A percentile compares a stretch with the other conserved stretches of the same genome.
Conservation (phyloP, 148 eudicot genomes). For the Rheum nobile region DNA sequence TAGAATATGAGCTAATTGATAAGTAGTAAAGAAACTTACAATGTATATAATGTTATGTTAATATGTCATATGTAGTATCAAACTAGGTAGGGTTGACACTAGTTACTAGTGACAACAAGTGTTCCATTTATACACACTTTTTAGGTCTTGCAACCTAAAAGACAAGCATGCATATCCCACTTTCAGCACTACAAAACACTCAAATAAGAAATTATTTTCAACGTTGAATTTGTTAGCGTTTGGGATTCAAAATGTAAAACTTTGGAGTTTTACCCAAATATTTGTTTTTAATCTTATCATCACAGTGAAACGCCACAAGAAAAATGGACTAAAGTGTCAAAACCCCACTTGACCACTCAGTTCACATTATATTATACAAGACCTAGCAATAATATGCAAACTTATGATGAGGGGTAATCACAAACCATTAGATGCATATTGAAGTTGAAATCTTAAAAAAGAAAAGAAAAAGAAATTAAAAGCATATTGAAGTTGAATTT, state of each 20-base stretch:
- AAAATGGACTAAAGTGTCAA: not conserved
- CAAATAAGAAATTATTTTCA: not conserved
- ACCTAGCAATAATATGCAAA: not conserved
- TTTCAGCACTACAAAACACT: not conserved
- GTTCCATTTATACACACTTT: not conserved
- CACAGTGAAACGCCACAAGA: not conserved
- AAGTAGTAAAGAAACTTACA: too few species aligned
- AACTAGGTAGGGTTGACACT: too few species aligned
- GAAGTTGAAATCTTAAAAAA: not conserved
- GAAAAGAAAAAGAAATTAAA: too few species aligned
- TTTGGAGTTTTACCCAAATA: not conserved
- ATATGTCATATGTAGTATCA: too few species aligned
- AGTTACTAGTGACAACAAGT: not conserved
- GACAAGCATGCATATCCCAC: not conserved
- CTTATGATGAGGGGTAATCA: not conserved
- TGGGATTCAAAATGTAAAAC: not conserved
- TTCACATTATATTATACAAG: not conserved
- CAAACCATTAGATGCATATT: not conserved
- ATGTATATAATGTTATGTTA: too few species aligned
- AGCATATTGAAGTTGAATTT: too few species aligned
- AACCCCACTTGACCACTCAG: not conserved
- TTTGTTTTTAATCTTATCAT: not conserved
- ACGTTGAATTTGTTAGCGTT: conserved; percentile 1
- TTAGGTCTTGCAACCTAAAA: not conserved
- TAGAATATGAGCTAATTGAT: too few species aligned